Base-by-base conservation (phyloP, 2,329 filamentous ascomycete species). In the Fusarium sulawesiense region DNA sequence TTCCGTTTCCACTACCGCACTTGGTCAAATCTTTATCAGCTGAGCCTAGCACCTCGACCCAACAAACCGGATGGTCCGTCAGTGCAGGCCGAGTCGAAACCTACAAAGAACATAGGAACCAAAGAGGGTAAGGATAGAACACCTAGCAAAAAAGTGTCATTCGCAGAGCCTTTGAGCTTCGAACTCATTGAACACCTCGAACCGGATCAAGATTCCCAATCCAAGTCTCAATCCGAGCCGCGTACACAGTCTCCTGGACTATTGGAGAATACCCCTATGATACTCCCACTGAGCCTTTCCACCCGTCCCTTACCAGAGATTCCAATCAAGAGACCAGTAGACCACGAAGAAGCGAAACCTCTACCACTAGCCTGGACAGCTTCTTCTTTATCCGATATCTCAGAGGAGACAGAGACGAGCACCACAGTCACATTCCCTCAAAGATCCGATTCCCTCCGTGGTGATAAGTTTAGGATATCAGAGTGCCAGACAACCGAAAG, bases 1-100 rank as follows among this genome's bases (percentile, higher is more conserved):
- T 89, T 89, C 64, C 81, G 81, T 27, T 87, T 89, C 64, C 85
- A 89, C 63, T 89, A 89, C 67, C 83, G 87, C 30, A 86, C 84
- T 9, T 84, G 82, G 83, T 78, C 81, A 12, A 83, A 82, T 56
- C 81, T 89, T 13, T 73, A 78, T 10, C 76, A 81, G 32, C 79
- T 88, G 12, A 85, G 84, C 56, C 76, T 89, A 7, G 81, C 86
- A 27, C 80, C 83, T n/a, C 46, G 60, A 14, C 47, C 32, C 14
- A 21, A 23, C 3, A 50, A 50, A 34, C 41, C 49, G 25, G 41
- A 56, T 2, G 34, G 29, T 11, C 18, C 46, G 12, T 48, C 50
- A n/a, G 16, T 6, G 11, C 49, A 13, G 23, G 20, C 13, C 13
- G n/a, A 51, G 20, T 16, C n/a, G 34, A n/a, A n/a, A 18, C 11